phyloP scores from a whole-genome alignment of 2,329 filamentous ascomycete genomes.

The Fusarium mangiferae region DNA sequence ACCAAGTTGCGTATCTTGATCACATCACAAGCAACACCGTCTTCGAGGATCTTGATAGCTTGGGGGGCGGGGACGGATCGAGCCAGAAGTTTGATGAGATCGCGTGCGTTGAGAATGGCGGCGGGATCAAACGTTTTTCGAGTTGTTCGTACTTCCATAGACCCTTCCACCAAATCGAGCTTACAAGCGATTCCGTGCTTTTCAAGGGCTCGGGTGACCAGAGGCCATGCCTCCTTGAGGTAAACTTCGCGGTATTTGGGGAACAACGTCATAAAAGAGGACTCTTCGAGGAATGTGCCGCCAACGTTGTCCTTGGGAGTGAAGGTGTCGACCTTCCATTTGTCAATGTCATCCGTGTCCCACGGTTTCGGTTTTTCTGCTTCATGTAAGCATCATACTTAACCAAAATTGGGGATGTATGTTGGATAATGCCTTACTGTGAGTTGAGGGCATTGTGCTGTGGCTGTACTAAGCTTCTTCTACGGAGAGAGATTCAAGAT shows the following conservation, averaged over 20 bases:
- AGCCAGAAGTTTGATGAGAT: slow-evolving; percentile 92
- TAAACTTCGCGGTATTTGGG: slow-evolving; percentile 96
- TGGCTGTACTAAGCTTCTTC: background rate
- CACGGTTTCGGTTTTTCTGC: slow-evolving; percentile 83
- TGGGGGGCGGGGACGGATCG: slow-evolving; percentile 92
- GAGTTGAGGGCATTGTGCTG: slow-evolving; percentile 79
- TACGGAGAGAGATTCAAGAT: background rate
- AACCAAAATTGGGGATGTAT: rapidly evolving
- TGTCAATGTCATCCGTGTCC: slow-evolving; percentile 97
- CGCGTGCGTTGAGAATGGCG: slow-evolving; percentile 90
- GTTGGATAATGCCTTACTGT: slow-evolving; percentile 56
- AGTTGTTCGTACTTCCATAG: slow-evolving; percentile 79
- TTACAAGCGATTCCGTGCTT: slow-evolving; percentile 90
- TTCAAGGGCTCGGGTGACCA: slow-evolving; percentile 87
- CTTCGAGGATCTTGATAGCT: slow-evolving; percentile 93
- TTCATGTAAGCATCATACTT: background rate
- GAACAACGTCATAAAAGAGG: slow-evolving; percentile 69
- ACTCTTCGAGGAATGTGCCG: slow-evolving; percentile 92
- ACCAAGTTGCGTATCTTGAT: slow-evolving; percentile 97
- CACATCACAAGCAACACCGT: slow-evolving; percentile 90
- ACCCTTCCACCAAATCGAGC: slow-evolving; percentile 93
- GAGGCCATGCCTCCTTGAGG: slow-evolving; percentile 90
- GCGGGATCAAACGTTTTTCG: slow-evolving; percentile 92
- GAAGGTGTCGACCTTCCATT: slow-evolving; percentile 89
- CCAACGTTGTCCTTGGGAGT: slow-evolving; percentile 84